These are phyloP conservation scores for Jackrogersella minutella DNA, from an alignment of 495 filamentous ascomycete species.

Conservation along the genomic window DNA sequence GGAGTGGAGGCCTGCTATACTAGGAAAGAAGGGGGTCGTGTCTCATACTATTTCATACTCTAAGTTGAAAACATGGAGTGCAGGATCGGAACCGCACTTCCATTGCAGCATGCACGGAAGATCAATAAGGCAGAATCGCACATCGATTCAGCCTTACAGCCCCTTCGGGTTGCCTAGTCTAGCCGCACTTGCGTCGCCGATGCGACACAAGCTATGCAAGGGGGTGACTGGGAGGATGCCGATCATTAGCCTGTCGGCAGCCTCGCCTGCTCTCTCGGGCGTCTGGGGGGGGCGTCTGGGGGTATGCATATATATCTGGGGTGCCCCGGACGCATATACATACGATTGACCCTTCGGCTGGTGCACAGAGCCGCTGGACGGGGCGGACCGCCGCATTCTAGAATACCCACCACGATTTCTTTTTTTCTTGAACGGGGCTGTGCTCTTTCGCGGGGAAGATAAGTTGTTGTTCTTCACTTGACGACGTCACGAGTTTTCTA, in stretches of 20 bases:
- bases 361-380: conserved; percentile 14
- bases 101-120: conserved; percentile 30
- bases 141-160: conserved; percentile 25
- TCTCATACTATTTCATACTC: background rate
- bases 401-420: conserved; percentile 2
- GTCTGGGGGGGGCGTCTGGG: too few relatives aligned
- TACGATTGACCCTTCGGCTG: background rate
- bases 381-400: conserved; percentile 11
- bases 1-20: background rate
- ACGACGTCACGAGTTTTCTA: conserved; percentile 11
- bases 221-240: background rate
- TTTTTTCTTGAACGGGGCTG: background rate
- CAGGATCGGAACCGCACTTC: conserved; percentile 13
- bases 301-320: conserved; percentile 12
- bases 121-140: conserved; percentile 32
- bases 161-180: conserved; percentile 18
- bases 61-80: conserved; percentile 12
- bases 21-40: background rate
- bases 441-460: too few relatives aligned
- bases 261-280: conserved; percentile 7
- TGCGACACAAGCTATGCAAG: conserved; percentile 32
- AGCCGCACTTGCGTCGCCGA: conserved; percentile 16
- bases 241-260: conserved; percentile 18
- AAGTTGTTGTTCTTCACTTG: conserved; percentile 2
- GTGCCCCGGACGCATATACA: background rate